Conservation (phyloP, 2,329 filamentous ascomycete genomes). For the Exutisphaerella laricina region DNA sequence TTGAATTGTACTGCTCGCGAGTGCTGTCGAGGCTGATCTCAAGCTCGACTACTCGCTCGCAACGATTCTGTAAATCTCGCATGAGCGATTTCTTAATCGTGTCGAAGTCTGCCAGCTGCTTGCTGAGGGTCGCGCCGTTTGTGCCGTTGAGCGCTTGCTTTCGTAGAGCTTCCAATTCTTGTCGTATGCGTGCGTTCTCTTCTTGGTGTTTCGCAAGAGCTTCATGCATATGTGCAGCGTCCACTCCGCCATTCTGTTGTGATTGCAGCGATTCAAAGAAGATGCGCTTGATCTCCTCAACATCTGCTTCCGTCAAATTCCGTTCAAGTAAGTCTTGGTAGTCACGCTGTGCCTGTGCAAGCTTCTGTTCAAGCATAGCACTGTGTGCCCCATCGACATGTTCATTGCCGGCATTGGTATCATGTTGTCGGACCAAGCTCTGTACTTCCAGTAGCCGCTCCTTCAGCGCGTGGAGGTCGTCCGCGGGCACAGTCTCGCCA, state of each 20-base stretch:
- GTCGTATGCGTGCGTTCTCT: conserved; percentile 76
- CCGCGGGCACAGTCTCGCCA: conserved; percentile 74
- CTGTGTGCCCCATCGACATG: conserved; percentile 56
- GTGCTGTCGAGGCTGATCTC: conserved; percentile 98
- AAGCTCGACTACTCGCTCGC: conserved; percentile 91
- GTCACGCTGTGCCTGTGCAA: conserved; percentile 69
- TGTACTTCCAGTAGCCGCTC: conserved; percentile 81
- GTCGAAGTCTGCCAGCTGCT: conserved; percentile 98
- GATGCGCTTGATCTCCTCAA: conserved; percentile 75
- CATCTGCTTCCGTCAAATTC: conserved; percentile 71
- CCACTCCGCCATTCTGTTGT: conserved; percentile 40
- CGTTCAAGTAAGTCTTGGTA: conserved; percentile 77
- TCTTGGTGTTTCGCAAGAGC: conserved; percentile 71
- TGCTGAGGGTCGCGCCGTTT: conserved; percentile 69
- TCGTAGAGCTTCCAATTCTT: conserved; percentile 74
- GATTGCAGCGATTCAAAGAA: conserved; percentile 71
- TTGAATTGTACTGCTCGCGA: conserved; percentile 98
- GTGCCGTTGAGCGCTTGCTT: conserved; percentile 60
- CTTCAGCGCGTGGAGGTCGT: conserved; percentile 72
- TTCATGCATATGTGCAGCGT: conserved; percentile 63
- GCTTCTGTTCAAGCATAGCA: conserved; percentile 66
- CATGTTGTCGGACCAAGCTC: conserved; percentile 85
- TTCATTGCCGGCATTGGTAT: conserved; percentile 64
- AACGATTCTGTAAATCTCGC: conserved; percentile 96
- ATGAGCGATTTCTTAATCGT: conserved; percentile 99